phyloP scores from a whole-genome alignment of 1,284 basidiomycete genomes.

The Heterobasidion irregulare region DNA sequence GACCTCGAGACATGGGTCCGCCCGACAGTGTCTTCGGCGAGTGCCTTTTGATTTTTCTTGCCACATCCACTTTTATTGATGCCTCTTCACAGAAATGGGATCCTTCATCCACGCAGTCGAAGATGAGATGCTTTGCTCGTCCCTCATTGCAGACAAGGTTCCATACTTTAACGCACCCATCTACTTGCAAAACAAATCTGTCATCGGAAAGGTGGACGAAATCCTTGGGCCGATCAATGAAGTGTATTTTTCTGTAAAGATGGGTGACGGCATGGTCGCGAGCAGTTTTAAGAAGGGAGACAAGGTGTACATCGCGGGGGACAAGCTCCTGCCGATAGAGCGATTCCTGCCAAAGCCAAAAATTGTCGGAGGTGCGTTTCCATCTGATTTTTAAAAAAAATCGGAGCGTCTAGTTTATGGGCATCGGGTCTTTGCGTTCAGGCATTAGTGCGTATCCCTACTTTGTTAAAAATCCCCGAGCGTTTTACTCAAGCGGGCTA shows the following conservation, averaged over 20 bases:
- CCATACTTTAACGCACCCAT: slow-evolving; percentile 99
- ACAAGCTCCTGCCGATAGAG: slow-evolving; percentile 95
- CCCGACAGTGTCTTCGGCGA: slow-evolving; percentile 79
- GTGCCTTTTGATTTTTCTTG: slow-evolving; percentile 12
- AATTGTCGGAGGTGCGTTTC: slow-evolving; percentile 53
- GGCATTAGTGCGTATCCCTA: no score
- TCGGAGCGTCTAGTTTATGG: slow-evolving; percentile 4
- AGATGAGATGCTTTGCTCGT: slow-evolving; percentile 96
- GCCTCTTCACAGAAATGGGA: slow-evolving; percentile 62
- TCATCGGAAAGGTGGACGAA: slow-evolving; percentile 94
- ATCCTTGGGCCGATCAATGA: slow-evolving; percentile 98
- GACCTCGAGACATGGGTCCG: slow-evolving; percentile 69
- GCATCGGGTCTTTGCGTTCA: slow-evolving; percentile 12
- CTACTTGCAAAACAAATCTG: slow-evolving; percentile 96
- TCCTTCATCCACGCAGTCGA: slow-evolving; percentile 92
- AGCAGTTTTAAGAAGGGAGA: slow-evolving; percentile 95
- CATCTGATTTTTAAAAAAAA: slow-evolving; percentile 1
- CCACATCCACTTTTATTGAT: slow-evolving; percentile 1
- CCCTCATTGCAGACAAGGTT: slow-evolving; percentile 81
- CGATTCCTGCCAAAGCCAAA: slow-evolving; percentile 98
- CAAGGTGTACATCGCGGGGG: slow-evolving; percentile 94
- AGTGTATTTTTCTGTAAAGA: slow-evolving; percentile 97
- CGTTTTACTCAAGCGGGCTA: no score
- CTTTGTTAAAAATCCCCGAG: no score
- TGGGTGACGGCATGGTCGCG: slow-evolving; percentile 94